A percentile compares a stretch with the other conserved stretches of the same genome.
Evolutionary conservation across 192 early-diverging fungal genomes (phyloP).

Genomic region (Coemansia sp.): DNA sequence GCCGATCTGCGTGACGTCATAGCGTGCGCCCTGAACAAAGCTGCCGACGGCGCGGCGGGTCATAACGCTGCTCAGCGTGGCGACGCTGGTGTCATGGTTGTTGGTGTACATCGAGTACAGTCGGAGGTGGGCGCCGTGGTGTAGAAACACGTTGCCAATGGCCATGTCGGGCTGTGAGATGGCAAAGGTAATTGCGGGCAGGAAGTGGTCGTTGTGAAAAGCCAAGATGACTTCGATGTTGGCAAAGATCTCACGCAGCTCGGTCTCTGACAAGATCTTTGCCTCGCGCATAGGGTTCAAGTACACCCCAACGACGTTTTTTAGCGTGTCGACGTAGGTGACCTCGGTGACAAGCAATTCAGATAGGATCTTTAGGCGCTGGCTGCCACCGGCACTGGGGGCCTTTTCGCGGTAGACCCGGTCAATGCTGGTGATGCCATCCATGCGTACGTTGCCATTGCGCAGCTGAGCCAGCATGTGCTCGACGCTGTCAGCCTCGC

Average conservation of each 20-base stretch:
- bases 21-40: constrained; percentile 41
- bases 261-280: constrained; percentile 56
- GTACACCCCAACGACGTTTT: constrained; percentile 69
- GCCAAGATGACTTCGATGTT: constrained; percentile 78
- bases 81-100: constrained; percentile 74
- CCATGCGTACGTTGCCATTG: constrained; percentile 18
- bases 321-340: constrained; percentile 82
- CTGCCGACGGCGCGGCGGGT: constrained; percentile 30
- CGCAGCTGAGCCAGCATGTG: constrained; percentile 26
- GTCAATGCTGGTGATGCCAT: constrained; percentile 16
- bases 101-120: constrained; percentile 86
- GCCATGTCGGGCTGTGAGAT: constrained; percentile 34
- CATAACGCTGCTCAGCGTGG: constrained; percentile 56
- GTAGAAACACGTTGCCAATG: constrained; percentile 76
- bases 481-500: constrained; percentile 23
- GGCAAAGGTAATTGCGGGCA: constrained; percentile 55
- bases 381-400: constrained; percentile 24
- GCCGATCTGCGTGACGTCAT: constrained; percentile 61
- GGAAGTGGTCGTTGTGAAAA: constrained; percentile 66
- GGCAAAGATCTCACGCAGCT: constrained; percentile 71
- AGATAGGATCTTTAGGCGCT: constrained; percentile 65
- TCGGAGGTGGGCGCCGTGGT: constrained; percentile 73
- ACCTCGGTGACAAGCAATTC: constrained; percentile 84
- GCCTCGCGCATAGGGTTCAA: constrained; percentile 55
- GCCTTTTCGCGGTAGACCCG: constrained; percentile 31